Percentiles rank a stretch among this genome's conserved stretches.
These are phyloP conservation scores for Blastobotrys terrestris DNA, from an alignment of 805 yeast species.

Conservation along the genomic window DNA sequence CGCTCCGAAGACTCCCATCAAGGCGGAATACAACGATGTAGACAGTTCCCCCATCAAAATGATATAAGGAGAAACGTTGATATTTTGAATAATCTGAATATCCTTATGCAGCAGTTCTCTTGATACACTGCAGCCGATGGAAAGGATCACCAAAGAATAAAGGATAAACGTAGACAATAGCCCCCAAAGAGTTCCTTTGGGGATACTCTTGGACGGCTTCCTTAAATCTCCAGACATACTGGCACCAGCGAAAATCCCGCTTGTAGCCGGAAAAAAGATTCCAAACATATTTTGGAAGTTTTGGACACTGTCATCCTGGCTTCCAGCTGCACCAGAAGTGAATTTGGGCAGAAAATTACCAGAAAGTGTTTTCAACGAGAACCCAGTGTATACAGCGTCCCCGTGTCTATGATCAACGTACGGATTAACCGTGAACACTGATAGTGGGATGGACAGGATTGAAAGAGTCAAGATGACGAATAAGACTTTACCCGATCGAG, in stretches of 20 bases:
- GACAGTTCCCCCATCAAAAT: conserved; percentile 86
- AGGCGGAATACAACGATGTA: conserved; percentile 84
- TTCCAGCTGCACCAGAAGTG: conserved; percentile 91
- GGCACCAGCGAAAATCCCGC: conserved; percentile 98
- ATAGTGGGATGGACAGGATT: conserved; percentile 53
- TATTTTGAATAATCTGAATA: conserved; percentile 78
- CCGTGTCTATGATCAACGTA: conserved; percentile 33
- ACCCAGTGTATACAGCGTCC: conserved; percentile 55
- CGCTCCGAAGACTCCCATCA: conserved; percentile 95
- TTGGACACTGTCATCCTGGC: conserved; percentile 54
- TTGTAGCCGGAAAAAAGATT: conserved; percentile 95
- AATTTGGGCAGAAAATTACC: conserved; percentile 72
- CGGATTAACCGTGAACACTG: conserved; percentile 60
- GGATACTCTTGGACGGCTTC: conserved; percentile 83
- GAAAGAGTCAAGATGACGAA: conserved; percentile 20
- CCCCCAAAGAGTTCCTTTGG: conserved; percentile 90
- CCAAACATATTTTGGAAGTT: conserved; percentile 85
- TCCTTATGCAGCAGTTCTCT: conserved; percentile 70
- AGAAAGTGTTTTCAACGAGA: conserved; percentile 57
- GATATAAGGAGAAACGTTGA: conserved; percentile 59
- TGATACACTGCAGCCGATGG: conserved; percentile 77
- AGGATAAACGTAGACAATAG: conserved; percentile 67
- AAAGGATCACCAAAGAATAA: conserved; percentile 72
- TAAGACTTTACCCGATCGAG: conserved; percentile 18
- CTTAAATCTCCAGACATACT: conserved; percentile 94